Evolutionary conservation across 106 monocot genomes (phyloP).

Genomic region (Alisma plantagoaquatica): DNA sequence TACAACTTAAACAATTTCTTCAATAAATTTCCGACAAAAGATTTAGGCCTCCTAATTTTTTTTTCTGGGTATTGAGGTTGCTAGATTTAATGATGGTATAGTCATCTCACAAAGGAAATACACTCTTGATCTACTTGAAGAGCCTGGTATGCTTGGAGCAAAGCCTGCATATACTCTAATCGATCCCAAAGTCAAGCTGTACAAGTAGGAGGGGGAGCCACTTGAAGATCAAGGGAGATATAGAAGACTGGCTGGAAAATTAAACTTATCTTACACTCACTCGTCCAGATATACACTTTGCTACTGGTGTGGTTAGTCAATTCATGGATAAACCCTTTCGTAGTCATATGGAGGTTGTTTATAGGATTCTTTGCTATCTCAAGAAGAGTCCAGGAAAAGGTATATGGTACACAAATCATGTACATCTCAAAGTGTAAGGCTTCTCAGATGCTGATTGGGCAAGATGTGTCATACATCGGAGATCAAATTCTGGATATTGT

Average conservation of each 20-base stretch:
- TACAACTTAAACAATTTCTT: no score
- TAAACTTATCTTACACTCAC: neutral
- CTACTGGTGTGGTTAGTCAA: neutral
- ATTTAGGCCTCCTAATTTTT: no score
- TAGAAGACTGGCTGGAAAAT: neutral
- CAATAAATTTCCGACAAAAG: no score
- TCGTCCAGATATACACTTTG: neutral
- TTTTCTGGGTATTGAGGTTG: no score
- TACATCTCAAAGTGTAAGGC: no score
- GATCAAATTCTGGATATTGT: neutral
- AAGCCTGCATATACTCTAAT: no score
- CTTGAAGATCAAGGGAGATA: neutral
- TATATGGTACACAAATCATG: no score
- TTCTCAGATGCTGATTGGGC: neutral
- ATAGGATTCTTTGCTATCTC: neutral
- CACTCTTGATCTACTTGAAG: no score
- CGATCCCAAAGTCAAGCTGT: neutral
- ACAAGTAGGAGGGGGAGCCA: neutral
- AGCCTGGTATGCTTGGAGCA: no score
- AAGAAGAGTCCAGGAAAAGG: no score
- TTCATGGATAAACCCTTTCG: neutral
- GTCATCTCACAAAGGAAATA: no score
- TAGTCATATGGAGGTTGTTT: neutral
- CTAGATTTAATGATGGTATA: no score
- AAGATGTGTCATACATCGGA: neutral